phyloP scores from a whole-genome alignment of 768 basidiomycete species.

The Hebeloma cylindrosporum region DNA sequence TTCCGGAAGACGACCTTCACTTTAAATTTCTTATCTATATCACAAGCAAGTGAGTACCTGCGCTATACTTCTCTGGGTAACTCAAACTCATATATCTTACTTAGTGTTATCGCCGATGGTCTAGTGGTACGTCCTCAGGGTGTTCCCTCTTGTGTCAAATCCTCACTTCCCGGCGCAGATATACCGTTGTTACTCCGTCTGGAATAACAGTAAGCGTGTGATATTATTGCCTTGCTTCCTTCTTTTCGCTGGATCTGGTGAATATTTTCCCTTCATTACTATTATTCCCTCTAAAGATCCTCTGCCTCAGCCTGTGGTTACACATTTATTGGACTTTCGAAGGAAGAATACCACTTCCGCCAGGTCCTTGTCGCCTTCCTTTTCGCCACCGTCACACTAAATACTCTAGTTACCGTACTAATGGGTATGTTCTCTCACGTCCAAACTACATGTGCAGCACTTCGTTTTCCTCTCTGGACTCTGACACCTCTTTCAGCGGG shows the following conservation, averaged over 20 bases:
- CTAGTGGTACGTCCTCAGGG: constrained; percentile 25
- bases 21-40: constrained; percentile 32
- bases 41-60: constrained; percentile 30
- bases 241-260: constrained; percentile 28
- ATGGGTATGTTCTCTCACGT: constrained; percentile 28
- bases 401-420: constrained; percentile 28
- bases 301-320: constrained; percentile 25
- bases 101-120: constrained; percentile 29
- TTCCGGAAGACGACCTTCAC: constrained; percentile 27
- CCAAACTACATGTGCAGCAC: neutral
- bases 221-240: constrained; percentile 27
- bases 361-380: constrained; percentile 29
- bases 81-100: no score
- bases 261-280: constrained; percentile 10
- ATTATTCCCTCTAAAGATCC: neutral
- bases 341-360: constrained; percentile 29
- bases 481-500: constrained; percentile 21
- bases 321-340: constrained; percentile 26
- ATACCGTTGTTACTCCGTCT: constrained; percentile 33
- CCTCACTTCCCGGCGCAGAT: constrained; percentile 21
- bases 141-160: neutral
- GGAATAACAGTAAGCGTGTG: constrained; percentile 31
- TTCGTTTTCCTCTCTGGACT: constrained; percentile 6
- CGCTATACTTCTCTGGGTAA: neutral
- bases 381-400: constrained; percentile 29